Base-by-base conservation (phyloP, 139 green algal species). In the Micromonas pusilla region DNA sequence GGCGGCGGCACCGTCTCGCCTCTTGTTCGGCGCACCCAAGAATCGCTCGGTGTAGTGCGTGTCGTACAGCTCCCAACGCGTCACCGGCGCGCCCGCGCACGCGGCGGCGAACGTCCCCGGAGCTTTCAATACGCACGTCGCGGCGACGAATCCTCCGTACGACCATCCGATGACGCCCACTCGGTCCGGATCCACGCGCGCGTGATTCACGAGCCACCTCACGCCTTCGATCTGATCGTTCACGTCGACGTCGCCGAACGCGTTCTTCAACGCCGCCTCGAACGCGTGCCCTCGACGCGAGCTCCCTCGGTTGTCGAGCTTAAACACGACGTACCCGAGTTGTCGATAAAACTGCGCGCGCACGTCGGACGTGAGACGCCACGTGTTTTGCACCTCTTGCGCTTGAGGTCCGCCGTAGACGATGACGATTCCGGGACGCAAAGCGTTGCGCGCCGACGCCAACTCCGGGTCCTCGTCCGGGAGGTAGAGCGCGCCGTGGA, bases 41-140 rank as follows among this genome's bases (percentile, higher is more conserved):
- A 87, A 87, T 5, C 81, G 78, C 63, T 87, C 83, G 5, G 83
- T 87, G 82, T 87, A 87, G 45, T 87, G 79, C 26, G 83, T 87
- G 70, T 87, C 83, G 53, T 87, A 87, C 25, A 78, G 76, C 23
- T 87, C 82, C 83, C 83, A 87, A 0, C 38, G n/a, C 5, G 83
- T 86, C 4, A 87, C 83, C 5, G 83, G 82, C 25, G 83, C 83
- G 26, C 83, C 83, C 3, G 83, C 79, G 20, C 88, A 72, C 23
- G 82, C 83, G 28, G 52, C 82, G 33, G 57, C 66, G 68, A 87
- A 87, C 32, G 85, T n/a, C 16, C 34, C 45, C 23, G 83, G 83
- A 38, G 33, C 53, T 19, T 38, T 64, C 32, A 66, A 64, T 19
- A 87, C 66, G 4, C 30, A 38, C 82, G 86, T 87, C 38, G 78